These are phyloP conservation scores for Auricularia cornea DNA, from an alignment of 768 basidiomycete genomes.

Conservation along the genomic window DNA sequence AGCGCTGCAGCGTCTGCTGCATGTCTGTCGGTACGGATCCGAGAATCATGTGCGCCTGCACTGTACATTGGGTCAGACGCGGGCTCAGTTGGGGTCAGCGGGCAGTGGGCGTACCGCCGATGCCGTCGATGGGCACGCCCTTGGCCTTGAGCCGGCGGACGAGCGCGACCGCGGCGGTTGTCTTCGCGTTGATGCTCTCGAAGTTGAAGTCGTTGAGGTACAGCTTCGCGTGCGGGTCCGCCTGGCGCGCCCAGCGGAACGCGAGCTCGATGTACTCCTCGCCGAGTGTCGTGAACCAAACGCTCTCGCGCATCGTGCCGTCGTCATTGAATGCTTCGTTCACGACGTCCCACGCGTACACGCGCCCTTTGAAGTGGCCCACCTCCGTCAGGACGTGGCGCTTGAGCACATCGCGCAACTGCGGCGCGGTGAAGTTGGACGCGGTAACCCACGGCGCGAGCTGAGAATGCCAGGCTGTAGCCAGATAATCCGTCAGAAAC, in stretches of 20 bases:
- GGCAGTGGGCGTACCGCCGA: slow-evolving; percentile 1
- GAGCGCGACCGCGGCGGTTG: slow-evolving; percentile 4
- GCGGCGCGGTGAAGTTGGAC: slow-evolving; percentile 4
- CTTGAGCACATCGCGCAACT: slow-evolving; percentile 6
- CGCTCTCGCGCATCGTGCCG: slow-evolving; percentile 6
- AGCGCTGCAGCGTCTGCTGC: slow-evolving; percentile 1
- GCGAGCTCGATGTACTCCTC: slow-evolving; percentile 7
- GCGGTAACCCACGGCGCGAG: slow-evolving; percentile 4
- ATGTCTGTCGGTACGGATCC: not conserved
- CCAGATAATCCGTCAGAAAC: not conserved
- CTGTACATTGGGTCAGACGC: not conserved
- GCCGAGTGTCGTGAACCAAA: slow-evolving; percentile 7
- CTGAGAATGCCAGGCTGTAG: slow-evolving; percentile 2
- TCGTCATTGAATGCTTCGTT: slow-evolving; percentile 10
- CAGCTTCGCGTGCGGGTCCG: slow-evolving; percentile 4
- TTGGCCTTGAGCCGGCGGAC: slow-evolving; percentile 2
- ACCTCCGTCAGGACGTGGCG: slow-evolving; percentile 5
- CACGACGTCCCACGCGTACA: slow-evolving; percentile 10
- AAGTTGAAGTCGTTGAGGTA: slow-evolving; percentile 5
- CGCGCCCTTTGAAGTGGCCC: slow-evolving; percentile 4
- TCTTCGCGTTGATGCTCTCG: slow-evolving; percentile 2
- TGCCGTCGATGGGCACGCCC: slow-evolving; percentile 7
- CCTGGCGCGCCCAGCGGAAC: slow-evolving; percentile 3
- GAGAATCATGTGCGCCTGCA: slow-evolving; percentile 1
- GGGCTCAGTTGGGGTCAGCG: not conserved